Evolutionary conservation across 2,329 filamentous ascomycete species (phyloP), one percentile per base, ranked within the genome.

Genomic region (Trichoderma sp.): DNA sequence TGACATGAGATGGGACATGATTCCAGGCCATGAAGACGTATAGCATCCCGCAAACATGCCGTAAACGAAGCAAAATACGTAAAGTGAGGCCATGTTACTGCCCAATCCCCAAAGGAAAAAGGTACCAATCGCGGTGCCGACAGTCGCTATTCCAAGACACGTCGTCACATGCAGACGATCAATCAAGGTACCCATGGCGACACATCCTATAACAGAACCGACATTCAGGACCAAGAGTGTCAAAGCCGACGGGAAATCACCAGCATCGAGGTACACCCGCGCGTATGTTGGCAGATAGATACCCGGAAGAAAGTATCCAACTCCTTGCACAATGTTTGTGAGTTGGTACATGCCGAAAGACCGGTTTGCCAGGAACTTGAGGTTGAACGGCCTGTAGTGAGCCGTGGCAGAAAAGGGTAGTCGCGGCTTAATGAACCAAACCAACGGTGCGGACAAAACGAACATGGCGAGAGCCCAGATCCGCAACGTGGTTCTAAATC

Each of bases 1-100:
- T 26, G 36, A 55, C 13, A 68, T 61, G 9, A 85, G 75, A 71
- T 85, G 82, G 32, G 76, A 80, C 85, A 87, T 86, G 74, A 88
- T 83, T 0, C 88, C 88, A 0, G 86, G 84, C 89, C 90, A 92
- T 0, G 88, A 87, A 0, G 87, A 86, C 2, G 87, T 88, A 76
- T 90, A 92, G 0, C 87, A 86, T 1, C 90, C 88, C 0, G 90
- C 90, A 68, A 91, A 92, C 73, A 92, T 83, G 0, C 90, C 91
- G 75, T 90, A 92, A 5, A 86, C 81, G 28, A 91, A 79, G 36
- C 89, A 88, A 78, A 90, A 92, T 6, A 88, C 74, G 30, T 89
- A 86, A 50, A 92, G 78, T 3, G 89, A 79, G 0, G 84, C 83
- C 36, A 90, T 79, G 9, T 81, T 85, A 0, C 82, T 84, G 20